These are phyloP conservation scores for Yamadazyma sp. DNA, from an alignment of 805 yeast genomes.

Conservation along the genomic window DNA sequence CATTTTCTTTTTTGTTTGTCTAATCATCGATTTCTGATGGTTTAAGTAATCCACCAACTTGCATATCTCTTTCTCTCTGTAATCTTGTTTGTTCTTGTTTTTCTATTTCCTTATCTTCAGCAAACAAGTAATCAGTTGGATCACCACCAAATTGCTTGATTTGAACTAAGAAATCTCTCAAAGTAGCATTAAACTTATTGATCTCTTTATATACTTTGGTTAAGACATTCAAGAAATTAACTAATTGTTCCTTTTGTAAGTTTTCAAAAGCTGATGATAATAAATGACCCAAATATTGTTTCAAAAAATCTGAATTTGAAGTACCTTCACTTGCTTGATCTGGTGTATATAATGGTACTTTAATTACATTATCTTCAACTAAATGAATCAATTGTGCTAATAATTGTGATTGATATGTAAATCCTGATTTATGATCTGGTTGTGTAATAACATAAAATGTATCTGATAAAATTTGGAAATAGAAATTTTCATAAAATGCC, in stretches of 20 bases:
- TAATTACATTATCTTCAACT: slow-evolving; percentile 72
- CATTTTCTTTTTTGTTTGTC: neutral
- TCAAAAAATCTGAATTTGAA: slow-evolving; percentile 71
- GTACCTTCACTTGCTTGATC: slow-evolving; percentile 86
- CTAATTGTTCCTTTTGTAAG: slow-evolving; percentile 76
- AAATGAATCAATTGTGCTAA: slow-evolving; percentile 79
- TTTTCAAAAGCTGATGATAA: slow-evolving; percentile 90
- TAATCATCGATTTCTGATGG: slow-evolving; percentile 90
- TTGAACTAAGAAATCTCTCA: slow-evolving; percentile 95
- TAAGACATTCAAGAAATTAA: slow-evolving; percentile 76
- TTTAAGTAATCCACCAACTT: slow-evolving; percentile 89
- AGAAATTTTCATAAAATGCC: slow-evolving; percentile 85
- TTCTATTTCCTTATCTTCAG: slow-evolving; percentile 87
- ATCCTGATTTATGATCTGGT: slow-evolving; percentile 97
- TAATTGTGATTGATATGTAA: slow-evolving; percentile 80
- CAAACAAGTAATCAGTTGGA: slow-evolving; percentile 89
- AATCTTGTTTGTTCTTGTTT: slow-evolving; percentile 60
- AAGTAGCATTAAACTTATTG: slow-evolving; percentile 70
- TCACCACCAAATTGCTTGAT: slow-evolving; percentile 95
- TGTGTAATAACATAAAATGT: slow-evolving; percentile 92
- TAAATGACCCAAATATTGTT: slow-evolving; percentile 78
- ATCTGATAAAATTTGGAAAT: slow-evolving; percentile 85
- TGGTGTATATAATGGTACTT: slow-evolving; percentile 74
- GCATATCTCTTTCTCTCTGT: slow-evolving; percentile 78
- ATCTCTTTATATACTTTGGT: slow-evolving; percentile 71